These are phyloP conservation scores for Ceratocystis ficicola DNA, from an alignment of 2,329 filamentous ascomycete species.

Conservation along the genomic window DNA sequence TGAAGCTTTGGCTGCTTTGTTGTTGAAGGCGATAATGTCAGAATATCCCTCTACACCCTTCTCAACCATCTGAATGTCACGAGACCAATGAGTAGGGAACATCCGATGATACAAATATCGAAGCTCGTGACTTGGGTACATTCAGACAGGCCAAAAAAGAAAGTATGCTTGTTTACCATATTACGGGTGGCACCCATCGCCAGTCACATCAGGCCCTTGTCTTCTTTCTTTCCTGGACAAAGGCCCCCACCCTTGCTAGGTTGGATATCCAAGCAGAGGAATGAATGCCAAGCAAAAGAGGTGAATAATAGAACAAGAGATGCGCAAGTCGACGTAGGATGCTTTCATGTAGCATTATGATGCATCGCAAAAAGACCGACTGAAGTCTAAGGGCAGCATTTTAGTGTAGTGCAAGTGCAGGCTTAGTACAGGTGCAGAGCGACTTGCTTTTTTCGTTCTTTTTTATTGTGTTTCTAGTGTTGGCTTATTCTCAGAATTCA, in stretches of 20 bases:
- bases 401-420: background rate
- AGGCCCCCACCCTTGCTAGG: background rate
- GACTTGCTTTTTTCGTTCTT: background rate
- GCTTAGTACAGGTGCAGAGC: background rate
- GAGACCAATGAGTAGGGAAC: background rate
- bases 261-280: background rate
- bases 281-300: slow-evolving; percentile 1
- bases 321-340: background rate
- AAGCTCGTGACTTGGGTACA: background rate
- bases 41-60: background rate
- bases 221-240: background rate
- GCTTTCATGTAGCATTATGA: slow-evolving; percentile 1
- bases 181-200: background rate
- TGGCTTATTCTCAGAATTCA: background rate
- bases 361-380: slow-evolving; percentile 6
- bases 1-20: background rate
- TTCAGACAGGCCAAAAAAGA: background rate
- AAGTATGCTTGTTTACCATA: background rate
- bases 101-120: background rate
- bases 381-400: slow-evolving; percentile 12
- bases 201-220: background rate
- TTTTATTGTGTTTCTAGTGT: background rate
- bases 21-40: background rate
- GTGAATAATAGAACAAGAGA: slow-evolving; percentile 8
- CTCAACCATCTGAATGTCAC: background rate